Percentiles rank a stretch among this genome's conserved stretches.
Conservation (phyloP, 2,329 filamentous ascomycete genomes). For the Didymella pomorum region DNA sequence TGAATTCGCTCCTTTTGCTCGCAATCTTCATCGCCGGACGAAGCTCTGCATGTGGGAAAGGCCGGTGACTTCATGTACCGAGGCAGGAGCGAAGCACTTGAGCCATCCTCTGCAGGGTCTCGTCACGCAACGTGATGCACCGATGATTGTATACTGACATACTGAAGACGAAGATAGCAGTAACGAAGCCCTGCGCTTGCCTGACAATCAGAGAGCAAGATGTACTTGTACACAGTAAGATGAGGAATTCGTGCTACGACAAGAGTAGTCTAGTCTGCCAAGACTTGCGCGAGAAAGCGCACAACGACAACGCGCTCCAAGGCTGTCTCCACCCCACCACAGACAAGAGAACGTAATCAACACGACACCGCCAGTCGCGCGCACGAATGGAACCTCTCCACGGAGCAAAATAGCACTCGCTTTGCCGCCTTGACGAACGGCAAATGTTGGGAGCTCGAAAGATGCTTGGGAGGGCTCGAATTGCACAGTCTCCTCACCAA, state of each 20-base stretch:
- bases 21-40: constrained; percentile 24
- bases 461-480: constrained; percentile 2
- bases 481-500: constrained; percentile 8
- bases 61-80: constrained; percentile 29
- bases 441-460: background rate
- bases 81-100: constrained; percentile 24
- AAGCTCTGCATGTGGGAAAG: constrained; percentile 32
- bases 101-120: constrained; percentile 5
- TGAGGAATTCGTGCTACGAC: constrained; percentile 13
- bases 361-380: constrained; percentile 1
- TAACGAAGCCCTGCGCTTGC: background rate
- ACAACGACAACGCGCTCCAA: constrained; percentile 19
- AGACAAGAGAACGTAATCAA: constrained; percentile 7
- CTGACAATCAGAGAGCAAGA: background rate
- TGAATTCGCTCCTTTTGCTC: constrained; percentile 22
- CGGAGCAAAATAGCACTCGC: too few species aligned
- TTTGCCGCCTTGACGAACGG: background rate
- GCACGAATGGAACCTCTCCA: background rate
- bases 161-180: background rate
- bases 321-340: constrained; percentile 24
- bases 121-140: constrained; percentile 10
- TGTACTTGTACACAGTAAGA: background rate
- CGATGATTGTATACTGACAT: too few species aligned
- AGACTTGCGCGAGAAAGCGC: constrained; percentile 9
- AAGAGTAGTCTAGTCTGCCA: constrained; percentile 14